These are phyloP conservation scores for Plasmodium falciparum DNA, from an alignment of 169 alveolate species.

Conservation along the genomic window DNA sequence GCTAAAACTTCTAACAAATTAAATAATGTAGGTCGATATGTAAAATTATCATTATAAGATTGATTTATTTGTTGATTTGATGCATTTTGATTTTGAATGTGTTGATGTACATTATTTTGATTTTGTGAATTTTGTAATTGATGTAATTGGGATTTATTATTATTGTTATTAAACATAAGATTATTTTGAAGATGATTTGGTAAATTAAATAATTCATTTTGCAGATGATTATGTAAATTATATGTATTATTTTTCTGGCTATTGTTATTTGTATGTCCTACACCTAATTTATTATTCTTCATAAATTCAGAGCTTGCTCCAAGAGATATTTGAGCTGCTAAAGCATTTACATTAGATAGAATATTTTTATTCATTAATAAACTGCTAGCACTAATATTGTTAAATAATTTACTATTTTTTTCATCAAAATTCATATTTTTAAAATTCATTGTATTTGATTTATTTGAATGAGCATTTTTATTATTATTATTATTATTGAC, in stretches of 20 bases:
- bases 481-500: not conserved
- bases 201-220: not conserved
- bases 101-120: constrained; percentile 6
- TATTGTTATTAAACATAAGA: constrained; percentile 9
- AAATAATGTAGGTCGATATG: constrained; percentile 89
- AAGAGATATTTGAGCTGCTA: constrained; percentile 14
- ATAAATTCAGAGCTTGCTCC: constrained; percentile 16
- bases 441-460: constrained; percentile 20
- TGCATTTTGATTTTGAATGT: constrained; percentile 7
- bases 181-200: constrained; percentile 5
- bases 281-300: constrained; percentile 45
- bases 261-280: constrained; percentile 1
- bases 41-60: constrained; percentile 31
- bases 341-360: constrained; percentile 3
- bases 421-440: constrained; percentile 48
- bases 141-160: not conserved
- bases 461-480: constrained; percentile 8
- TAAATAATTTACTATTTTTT: constrained; percentile 38
- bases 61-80: constrained; percentile 23
- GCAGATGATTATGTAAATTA: constrained; percentile 20
- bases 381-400: constrained; percentile 17
- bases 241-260: constrained; percentile 37
- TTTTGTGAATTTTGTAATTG: not conserved
- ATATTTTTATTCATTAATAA: constrained; percentile 18
- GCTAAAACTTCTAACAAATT: constrained; percentile 89